These are phyloP conservation scores for Pterulicium gracile DNA, from an alignment of 1,284 basidiomycete genomes.

Conservation along the genomic window DNA sequence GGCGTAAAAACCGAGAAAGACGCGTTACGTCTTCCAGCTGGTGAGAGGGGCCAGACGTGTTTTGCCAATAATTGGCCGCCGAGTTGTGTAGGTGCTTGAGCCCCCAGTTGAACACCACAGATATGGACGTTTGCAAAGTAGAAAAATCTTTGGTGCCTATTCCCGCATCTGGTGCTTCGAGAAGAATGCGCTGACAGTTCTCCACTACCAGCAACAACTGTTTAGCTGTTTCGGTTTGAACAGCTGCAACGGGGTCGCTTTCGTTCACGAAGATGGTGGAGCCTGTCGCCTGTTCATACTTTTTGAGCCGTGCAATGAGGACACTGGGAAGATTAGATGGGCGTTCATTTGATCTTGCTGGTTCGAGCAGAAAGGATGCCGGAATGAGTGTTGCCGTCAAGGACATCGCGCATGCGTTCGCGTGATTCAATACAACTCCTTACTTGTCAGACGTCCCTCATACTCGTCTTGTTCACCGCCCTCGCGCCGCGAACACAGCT, in stretches of 20 bases:
- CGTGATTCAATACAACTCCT: background rate
- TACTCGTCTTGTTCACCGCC: too few relatives aligned
- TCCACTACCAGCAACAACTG: constrained; percentile 44
- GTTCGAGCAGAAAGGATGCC: background rate
- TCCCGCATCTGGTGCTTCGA: constrained; percentile 14
- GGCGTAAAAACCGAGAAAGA: constrained; percentile 30
- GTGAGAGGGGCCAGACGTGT: constrained; percentile 23
- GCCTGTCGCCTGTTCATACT: background rate
- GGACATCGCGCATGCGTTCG: background rate
- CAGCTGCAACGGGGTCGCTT: constrained; percentile 23
- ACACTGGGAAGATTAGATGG: background rate
- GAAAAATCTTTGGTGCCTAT: constrained; percentile 58
- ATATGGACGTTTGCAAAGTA: constrained; percentile 48
- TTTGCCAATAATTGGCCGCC: constrained; percentile 32
- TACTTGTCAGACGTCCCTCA: background rate
- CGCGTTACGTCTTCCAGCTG: constrained; percentile 30
- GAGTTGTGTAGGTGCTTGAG: constrained; percentile 38
- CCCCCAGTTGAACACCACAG: constrained; percentile 64
- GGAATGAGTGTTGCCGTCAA: background rate
- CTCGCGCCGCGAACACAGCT: too few relatives aligned
- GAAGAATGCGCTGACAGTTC: constrained; percentile 37
- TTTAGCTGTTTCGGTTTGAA: constrained; percentile 43
- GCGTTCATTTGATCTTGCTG: background rate
- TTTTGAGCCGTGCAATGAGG: background rate
- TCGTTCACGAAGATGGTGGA: background rate